Evolutionary conservation across 2,329 filamentous ascomycete species (phyloP).

Genomic region (Cordyceps fumosorosea): DNA sequence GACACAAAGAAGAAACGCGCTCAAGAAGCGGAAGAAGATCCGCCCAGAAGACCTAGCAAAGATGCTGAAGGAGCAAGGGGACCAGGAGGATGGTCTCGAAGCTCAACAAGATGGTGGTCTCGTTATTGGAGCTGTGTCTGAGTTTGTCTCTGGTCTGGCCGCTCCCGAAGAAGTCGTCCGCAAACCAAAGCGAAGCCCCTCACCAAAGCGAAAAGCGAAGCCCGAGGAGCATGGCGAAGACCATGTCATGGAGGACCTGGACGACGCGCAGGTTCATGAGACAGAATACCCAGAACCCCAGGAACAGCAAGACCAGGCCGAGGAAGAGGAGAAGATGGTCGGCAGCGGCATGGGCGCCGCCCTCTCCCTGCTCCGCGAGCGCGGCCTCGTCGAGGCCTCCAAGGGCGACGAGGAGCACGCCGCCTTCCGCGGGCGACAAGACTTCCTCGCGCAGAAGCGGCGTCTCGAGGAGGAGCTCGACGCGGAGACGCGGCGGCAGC

Average conservation of each 20-base stretch:
- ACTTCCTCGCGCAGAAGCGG: conserved; percentile 72
- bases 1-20: conserved; percentile 69
- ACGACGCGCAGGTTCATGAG: conserved; percentile 31
- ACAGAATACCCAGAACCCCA: conserved; percentile 22
- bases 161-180: conserved; percentile 53
- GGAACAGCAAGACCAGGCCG: conserved; percentile 32
- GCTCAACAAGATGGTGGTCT: conserved; percentile 50
- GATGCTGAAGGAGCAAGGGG: conserved; percentile 62
- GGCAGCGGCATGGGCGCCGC: conserved; percentile 74
- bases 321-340: conserved; percentile 77
- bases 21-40: conserved; percentile 87
- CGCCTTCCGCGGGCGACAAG: conserved; percentile 62
- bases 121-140: conserved; percentile 91
- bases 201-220: conserved; percentile 28
- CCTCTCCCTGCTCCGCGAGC: conserved; percentile 74
- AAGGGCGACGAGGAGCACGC: conserved; percentile 58
- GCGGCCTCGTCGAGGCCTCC: conserved; percentile 67
- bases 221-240: conserved; percentile 27
- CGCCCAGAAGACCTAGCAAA: conserved; percentile 82
- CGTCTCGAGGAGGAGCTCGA: conserved; percentile 72
- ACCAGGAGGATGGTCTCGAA: conserved; percentile 43
- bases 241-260: conserved; percentile 38
- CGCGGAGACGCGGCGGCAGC: conserved; percentile 67
- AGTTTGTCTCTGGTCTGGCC: conserved; percentile 83
- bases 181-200: conserved; percentile 41